Percentiles rank a stretch among this genome's conserved stretches.
Conservation (phyloP, 208 protist genomes). For the Porcisia hertigi region DNA sequence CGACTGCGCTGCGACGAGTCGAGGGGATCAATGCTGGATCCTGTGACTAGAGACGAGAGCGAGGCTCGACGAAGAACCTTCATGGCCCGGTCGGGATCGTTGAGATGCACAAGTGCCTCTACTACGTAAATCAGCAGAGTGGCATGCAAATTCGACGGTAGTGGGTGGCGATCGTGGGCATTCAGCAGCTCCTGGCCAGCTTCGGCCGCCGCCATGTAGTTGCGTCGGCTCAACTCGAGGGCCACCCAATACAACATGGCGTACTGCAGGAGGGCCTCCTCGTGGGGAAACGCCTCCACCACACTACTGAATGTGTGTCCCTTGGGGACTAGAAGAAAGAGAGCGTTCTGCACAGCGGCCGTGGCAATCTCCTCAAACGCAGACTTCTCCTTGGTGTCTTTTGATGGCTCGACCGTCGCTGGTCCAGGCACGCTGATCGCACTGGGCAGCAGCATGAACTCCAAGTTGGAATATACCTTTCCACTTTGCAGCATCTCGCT, state of each 20-base stretch:
- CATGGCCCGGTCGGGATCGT: slow-evolving; percentile 76
- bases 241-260: slow-evolving; percentile 80
- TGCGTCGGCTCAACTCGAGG: slow-evolving; percentile 70
- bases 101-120: slow-evolving; percentile 82
- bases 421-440: slow-evolving; percentile 52
- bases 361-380: slow-evolving; percentile 56
- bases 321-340: slow-evolving; percentile 74
- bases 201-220: slow-evolving; percentile 78
- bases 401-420: slow-evolving; percentile 27
- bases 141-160: slow-evolving; percentile 66
- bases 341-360: slow-evolving; percentile 75
- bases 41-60: slow-evolving; percentile 63
- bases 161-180: slow-evolving; percentile 56
- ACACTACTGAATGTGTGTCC: slow-evolving; percentile 59
- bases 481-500: slow-evolving; percentile 65
- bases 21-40: slow-evolving; percentile 32
- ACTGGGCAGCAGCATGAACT: slow-evolving; percentile 77
- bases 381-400: slow-evolving; percentile 29
- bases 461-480: slow-evolving; percentile 78
- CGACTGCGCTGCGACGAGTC: slow-evolving; percentile 80
- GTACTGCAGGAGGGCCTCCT: slow-evolving; percentile 60
- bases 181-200: slow-evolving; percentile 72
- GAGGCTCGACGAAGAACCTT: slow-evolving; percentile 69
- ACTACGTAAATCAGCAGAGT: slow-evolving; percentile 83
- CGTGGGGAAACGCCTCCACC: slow-evolving; percentile 64